A percentile compares a stretch with the other conserved stretches of the same genome.
These are phyloP conservation scores for Phytophthora hybrid DNA, from an alignment of 352 stramenopile species.

Conservation along the genomic window DNA sequence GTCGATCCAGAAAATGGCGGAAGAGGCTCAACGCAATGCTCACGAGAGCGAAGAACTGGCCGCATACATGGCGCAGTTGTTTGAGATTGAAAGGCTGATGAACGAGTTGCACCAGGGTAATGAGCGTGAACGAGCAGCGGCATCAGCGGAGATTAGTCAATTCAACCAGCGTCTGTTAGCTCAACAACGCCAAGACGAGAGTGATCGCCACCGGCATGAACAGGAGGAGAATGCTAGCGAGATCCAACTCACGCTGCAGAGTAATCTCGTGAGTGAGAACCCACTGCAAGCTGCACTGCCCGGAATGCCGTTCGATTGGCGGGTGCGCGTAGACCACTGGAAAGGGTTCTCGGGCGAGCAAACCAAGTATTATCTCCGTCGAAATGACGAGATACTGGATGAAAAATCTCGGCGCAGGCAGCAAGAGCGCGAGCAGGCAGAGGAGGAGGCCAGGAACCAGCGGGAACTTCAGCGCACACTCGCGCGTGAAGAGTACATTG, in stretches of 20 bases:
- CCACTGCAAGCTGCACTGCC: conserved; percentile 58
- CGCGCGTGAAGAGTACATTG: conserved; percentile 54
- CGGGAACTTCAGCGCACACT: conserved; percentile 57
- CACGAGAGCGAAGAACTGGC: conserved; percentile 49
- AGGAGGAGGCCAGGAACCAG: conserved; percentile 48
- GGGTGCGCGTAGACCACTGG: conserved; percentile 84
- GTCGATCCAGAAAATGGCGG: conserved; percentile 63
- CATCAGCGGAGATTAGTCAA: conserved; percentile 57
- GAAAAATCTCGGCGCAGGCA: conserved; percentile 58
- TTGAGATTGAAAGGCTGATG: conserved; percentile 67
- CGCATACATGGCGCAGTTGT: conserved; percentile 56
- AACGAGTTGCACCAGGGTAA: conserved; percentile 63
- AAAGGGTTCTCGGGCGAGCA: conserved; percentile 78
- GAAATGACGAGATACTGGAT: conserved; percentile 66
- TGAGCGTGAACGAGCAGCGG: conserved; percentile 57
- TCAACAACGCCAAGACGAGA: conserved; percentile 53
- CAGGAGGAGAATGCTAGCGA: conserved; percentile 64
- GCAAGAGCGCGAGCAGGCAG: conserved; percentile 44
- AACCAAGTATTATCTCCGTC: conserved; percentile 57
- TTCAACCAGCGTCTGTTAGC: conserved; percentile 64
- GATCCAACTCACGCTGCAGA: conserved; percentile 65
- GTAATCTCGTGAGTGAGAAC: conserved; percentile 80
- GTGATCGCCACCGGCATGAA: conserved; percentile 44
- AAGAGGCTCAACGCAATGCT: conserved; percentile 51
- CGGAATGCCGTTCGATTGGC: conserved; percentile 49